A percentile compares a stretch with the other conserved stretches of the same genome.
Evolutionary conservation across 1,284 basidiomycete genomes (phyloP).

Genomic region (Leccinum fallax): DNA sequence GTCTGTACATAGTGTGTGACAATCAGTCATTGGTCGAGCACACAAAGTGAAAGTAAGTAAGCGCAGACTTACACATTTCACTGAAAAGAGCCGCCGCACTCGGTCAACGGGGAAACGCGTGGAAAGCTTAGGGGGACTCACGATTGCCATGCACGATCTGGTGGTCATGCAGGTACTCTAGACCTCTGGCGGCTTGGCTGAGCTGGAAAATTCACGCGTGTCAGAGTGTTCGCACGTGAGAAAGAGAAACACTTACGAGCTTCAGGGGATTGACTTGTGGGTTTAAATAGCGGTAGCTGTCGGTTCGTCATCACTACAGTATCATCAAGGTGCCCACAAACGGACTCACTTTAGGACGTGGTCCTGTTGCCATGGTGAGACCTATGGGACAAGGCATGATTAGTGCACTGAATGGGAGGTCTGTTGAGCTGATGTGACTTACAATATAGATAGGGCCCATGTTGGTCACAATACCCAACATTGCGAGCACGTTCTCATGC

Average conservation of each 20-base stretch:
- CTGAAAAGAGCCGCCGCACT: slow-evolving; percentile 32
- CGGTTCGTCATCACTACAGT: background rate
- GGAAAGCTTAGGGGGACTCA: slow-evolving; percentile 33
- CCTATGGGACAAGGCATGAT: slow-evolving; percentile 36
- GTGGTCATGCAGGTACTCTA: slow-evolving; percentile 52
- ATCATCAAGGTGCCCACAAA: background rate
- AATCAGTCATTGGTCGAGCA: slow-evolving; percentile 7
- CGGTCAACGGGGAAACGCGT: background rate
- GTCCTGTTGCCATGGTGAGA: slow-evolving; percentile 61
- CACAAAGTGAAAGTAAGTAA: background rate
- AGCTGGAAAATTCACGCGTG: slow-evolving; percentile 36
- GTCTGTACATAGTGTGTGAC: slow-evolving; percentile 36
- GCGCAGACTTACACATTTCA: slow-evolving; percentile 56
- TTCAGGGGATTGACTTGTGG: slow-evolving; percentile 41
- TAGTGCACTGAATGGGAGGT: background rate
- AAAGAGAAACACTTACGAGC: slow-evolving; percentile 39
- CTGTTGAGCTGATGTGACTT: slow-evolving; percentile 2
- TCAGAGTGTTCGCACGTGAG: slow-evolving; percentile 4
- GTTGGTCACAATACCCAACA: slow-evolving; percentile 57
- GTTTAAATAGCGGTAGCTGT: slow-evolving; percentile 42
- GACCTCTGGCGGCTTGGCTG: slow-evolving; percentile 50
- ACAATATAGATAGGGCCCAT: slow-evolving; percentile 53
- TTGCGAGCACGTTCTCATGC: slow-evolving; percentile 44
- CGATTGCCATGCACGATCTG: slow-evolving; percentile 58
- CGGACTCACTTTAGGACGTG: slow-evolving; percentile 51